These are phyloP conservation scores for Magnaporthiopsis incrustans DNA, from an alignment of 2,329 filamentous ascomycete species.

Conservation along the genomic window DNA sequence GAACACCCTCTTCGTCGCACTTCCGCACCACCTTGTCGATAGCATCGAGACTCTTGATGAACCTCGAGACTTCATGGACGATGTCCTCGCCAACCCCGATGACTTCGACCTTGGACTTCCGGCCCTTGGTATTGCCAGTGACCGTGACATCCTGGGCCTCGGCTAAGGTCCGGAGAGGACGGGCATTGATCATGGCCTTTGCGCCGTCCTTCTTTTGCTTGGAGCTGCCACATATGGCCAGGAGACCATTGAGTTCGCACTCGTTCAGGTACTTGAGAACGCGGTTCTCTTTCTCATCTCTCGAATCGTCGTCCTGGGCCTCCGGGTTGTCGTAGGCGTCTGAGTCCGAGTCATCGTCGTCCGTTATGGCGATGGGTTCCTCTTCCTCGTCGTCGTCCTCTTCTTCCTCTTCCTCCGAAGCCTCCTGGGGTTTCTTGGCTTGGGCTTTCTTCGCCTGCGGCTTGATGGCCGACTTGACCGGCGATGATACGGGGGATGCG, in stretches of 20 bases:
- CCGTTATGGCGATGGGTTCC: conserved; percentile 18
- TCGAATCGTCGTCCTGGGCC: conserved; percentile 30
- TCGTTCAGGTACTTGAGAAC: conserved; percentile 79
- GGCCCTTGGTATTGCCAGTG: conserved; percentile 26
- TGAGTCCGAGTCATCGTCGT: conserved; percentile 26
- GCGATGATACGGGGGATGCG: conserved; percentile 5
- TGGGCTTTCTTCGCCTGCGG: not conserved
- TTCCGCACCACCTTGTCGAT: conserved; percentile 74
- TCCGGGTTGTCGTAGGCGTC: conserved; percentile 10
- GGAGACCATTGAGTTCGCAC: conserved; percentile 65
- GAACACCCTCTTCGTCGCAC: conserved; percentile 64
- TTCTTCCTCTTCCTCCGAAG: not conserved
- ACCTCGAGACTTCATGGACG: conserved; percentile 52
- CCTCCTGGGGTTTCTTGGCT: not conserved
- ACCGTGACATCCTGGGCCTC: conserved; percentile 58
- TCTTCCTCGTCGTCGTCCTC: conserved; percentile 12
- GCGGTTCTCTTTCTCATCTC: conserved; percentile 28
- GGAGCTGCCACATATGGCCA: conserved; percentile 63
- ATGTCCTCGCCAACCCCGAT: conserved; percentile 44
- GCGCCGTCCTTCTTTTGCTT: conserved; percentile 59
- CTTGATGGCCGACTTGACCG: not conserved
- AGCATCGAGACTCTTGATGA: conserved; percentile 71
- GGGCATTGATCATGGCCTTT: conserved; percentile 59
- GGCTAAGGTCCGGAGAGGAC: conserved; percentile 63
- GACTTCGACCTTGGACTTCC: conserved; percentile 29